These are phyloP conservation scores for Micromonas pusilla DNA, from an alignment of 139 green algal genomes.

Conservation along the genomic window DNA sequence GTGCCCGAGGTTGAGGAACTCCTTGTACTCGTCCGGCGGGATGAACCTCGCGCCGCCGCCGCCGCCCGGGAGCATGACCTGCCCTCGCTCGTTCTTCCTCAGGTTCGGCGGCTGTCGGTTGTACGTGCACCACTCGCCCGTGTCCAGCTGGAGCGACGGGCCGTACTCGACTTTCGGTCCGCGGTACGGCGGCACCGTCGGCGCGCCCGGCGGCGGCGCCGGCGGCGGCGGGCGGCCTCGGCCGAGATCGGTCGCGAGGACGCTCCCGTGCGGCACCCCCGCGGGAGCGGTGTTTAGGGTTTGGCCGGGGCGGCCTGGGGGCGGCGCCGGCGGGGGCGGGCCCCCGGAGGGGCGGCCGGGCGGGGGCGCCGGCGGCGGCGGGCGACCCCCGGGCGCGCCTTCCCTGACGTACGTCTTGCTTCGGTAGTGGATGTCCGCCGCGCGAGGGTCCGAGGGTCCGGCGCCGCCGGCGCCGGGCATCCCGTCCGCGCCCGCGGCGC, in stretches of 20 bases:
- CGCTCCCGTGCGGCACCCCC: not conserved
- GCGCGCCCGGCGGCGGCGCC: not conserved
- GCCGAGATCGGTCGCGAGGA: not conserved
- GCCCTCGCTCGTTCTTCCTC: conserved; percentile 8
- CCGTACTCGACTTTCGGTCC: not conserved
- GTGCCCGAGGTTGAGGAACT: conserved; percentile 23
- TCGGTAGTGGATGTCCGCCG: not conserved
- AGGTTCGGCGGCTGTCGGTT: conserved; percentile 12
- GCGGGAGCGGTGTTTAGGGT: no score
- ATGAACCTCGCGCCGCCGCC: conserved; percentile 19
- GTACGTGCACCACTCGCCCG: conserved; percentile 6
- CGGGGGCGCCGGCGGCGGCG: no score
- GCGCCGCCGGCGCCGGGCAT: not conserved
- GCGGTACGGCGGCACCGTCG: not conserved
- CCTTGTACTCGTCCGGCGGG: conserved; percentile 27
- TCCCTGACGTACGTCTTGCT: not conserved
- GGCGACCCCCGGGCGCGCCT: not conserved
- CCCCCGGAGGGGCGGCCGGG: not conserved
- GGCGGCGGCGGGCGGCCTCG: not conserved
- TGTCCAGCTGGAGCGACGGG: not conserved
- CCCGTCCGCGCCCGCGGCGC: not conserved
- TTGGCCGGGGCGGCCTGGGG: no score
- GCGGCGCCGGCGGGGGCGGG: no score
- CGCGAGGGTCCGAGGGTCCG: no score
- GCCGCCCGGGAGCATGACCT: conserved; percentile 13